Evolutionary conservation across 2,329 filamentous ascomycete genomes (phyloP).

Genomic region (Diaporthe sp.): DNA sequence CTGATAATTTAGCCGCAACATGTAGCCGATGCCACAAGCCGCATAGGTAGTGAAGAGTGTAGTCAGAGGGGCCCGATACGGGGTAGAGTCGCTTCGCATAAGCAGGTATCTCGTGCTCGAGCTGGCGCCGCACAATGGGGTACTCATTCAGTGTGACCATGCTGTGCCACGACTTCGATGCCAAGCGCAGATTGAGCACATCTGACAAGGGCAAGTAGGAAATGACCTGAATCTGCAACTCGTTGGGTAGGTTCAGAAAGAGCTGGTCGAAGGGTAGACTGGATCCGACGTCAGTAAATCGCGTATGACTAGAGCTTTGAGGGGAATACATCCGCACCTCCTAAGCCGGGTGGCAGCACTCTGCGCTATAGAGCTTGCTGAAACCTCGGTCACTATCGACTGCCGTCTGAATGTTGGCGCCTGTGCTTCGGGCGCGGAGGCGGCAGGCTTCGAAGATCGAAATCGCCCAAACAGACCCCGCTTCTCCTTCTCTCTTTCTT

Average conservation of each 20-base stretch:
- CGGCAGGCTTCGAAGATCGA: conserved; percentile 27
- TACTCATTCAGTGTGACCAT: conserved; percentile 70
- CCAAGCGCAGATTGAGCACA: conserved; percentile 67
- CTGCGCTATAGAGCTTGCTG: conserved; percentile 35
- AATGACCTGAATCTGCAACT: conserved; percentile 72
- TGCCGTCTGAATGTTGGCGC: conserved; percentile 26
- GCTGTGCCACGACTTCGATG: conserved; percentile 68
- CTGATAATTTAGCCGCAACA: conserved; percentile 71
- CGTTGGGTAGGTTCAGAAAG: conserved; percentile 68
- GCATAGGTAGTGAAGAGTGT: conserved; percentile 71
- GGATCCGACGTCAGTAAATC: conserved; percentile 16
- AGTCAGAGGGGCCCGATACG: conserved; percentile 54
- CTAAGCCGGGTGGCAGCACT: conserved; percentile 39
- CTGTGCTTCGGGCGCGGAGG: conserved; percentile 24
- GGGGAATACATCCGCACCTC: conserved; percentile 46
- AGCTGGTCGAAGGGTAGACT: conserved; percentile 63
- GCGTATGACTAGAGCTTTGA: background rate
- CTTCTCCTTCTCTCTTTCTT: conserved; percentile 31
- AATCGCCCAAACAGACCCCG: conserved; percentile 34
- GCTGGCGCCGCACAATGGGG: conserved; percentile 70
- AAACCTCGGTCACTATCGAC: conserved; percentile 27
- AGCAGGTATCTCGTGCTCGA: conserved; percentile 67
- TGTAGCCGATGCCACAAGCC: conserved; percentile 74
- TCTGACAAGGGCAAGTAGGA: conserved; percentile 69
- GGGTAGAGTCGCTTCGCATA: conserved; percentile 72